Percentiles rank a stretch among this genome's conserved stretches.
These are phyloP conservation scores for Cystofilobasidium ferigula DNA, from an alignment of 768 basidiomycete genomes.

Conservation along the genomic window DNA sequence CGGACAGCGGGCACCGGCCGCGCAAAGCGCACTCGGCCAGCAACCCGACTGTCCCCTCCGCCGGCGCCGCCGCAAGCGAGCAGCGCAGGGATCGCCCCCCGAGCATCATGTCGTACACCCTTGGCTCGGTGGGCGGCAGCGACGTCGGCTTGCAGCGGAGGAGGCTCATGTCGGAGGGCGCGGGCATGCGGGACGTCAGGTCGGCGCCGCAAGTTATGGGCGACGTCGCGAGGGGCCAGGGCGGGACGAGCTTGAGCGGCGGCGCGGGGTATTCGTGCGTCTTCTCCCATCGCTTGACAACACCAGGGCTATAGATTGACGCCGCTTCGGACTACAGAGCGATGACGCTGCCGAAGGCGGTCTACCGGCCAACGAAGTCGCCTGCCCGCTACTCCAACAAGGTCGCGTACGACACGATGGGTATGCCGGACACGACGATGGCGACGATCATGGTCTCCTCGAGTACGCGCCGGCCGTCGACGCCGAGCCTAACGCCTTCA, in stretches of 20 bases:
- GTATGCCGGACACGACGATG: conserved; percentile 17
- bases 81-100: not conserved
- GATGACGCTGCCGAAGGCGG: conserved; percentile 15
- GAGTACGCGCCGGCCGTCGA: not conserved
- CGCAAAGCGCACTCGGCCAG: not conserved
- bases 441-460: conserved; percentile 16
- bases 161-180: not conserved
- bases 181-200: not conserved
- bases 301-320: not conserved
- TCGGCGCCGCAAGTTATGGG: conserved; percentile 25
- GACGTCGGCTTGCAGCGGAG: not conserved
- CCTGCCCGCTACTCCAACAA: conserved; percentile 9
- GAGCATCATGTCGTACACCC: not conserved
- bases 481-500: conserved; percentile 2
- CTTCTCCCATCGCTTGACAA: not conserved
- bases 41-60: too few species aligned
- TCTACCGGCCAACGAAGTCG: conserved; percentile 17
- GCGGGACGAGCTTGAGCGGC: conserved; percentile 22
- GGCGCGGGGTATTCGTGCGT: conserved; percentile 25
- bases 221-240: not conserved
- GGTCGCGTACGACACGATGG: conserved; percentile 10
- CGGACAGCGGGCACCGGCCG: not conserved
- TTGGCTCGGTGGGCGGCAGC: not conserved
- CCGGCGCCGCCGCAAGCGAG: not conserved
- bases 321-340: conserved; percentile 1